Evolutionary conservation across 2,329 filamentous ascomycete species (phyloP).

Genomic region (Endoconidiophora laricicola): DNA sequence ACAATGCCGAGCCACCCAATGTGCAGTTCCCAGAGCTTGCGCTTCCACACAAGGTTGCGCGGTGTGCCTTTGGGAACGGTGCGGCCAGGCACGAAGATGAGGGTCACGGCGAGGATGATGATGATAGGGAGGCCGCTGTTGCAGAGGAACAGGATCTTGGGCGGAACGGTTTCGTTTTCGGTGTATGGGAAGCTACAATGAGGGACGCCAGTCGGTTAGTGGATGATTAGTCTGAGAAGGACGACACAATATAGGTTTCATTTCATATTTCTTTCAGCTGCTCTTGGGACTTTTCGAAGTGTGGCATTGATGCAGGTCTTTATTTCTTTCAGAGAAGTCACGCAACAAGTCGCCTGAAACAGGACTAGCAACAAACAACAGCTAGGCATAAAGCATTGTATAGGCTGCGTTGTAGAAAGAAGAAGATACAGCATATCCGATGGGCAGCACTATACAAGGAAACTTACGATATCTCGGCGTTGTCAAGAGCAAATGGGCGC

Average conservation of each 20-base stretch:
- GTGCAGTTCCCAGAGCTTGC: conserved; percentile 85
- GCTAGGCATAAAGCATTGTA: not conserved
- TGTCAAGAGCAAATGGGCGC: conserved; percentile 51
- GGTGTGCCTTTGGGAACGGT: conserved; percentile 48
- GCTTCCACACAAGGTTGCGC: conserved; percentile 50
- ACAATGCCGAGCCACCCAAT: conserved; percentile 69
- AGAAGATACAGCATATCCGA: not conserved
- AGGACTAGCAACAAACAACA: not conserved
- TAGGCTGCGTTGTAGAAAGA: not conserved
- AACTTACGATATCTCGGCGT: conserved; percentile 45
- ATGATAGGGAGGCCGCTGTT: conserved; percentile 46
- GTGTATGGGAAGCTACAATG: conserved; percentile 47
- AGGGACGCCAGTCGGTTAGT: not conserved
- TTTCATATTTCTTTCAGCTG: no score
- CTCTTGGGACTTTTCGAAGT: no score
- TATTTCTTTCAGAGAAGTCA: not conserved
- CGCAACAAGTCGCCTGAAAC: conserved; percentile 1
- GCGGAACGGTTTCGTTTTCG: conserved; percentile 56
- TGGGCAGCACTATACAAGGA: not conserved
- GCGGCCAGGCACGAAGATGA: conserved; percentile 56
- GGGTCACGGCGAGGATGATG: conserved; percentile 50
- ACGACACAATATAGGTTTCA: not conserved
- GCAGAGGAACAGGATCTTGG: conserved; percentile 46
- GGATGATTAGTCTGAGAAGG: no score
- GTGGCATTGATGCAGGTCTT: no score